phyloP scores from a whole-genome alignment of 805 yeast genomes.

The Lipomyces kockii region DNA sequence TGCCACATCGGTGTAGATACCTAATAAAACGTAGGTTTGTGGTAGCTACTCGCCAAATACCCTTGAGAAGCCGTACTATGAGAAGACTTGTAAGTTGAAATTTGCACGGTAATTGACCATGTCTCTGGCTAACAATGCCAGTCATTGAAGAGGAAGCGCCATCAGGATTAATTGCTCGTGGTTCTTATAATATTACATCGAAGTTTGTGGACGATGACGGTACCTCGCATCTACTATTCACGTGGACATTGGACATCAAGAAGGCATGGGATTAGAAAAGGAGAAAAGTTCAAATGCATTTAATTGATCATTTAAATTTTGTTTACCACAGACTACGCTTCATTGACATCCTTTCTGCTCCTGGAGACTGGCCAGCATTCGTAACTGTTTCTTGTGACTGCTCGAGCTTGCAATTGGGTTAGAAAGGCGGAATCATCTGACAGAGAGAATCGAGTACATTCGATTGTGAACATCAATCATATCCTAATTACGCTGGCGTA shows the following conservation, averaged over 20 bases:
- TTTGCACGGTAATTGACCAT: neutral
- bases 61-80: slow-evolving; percentile 75
- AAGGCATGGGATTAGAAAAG: slow-evolving; percentile 46
- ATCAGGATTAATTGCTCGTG: slow-evolving; percentile 85
- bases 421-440: too few relatives aligned
- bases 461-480: too few relatives aligned
- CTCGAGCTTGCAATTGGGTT: too few relatives aligned
- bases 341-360: too few relatives aligned
- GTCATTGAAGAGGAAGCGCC: slow-evolving; percentile 84
- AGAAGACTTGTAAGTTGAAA: slow-evolving; percentile 48
- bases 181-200: slow-evolving; percentile 77
- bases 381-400: too few relatives aligned
- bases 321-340: neutral
- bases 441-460: too few relatives aligned
- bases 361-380: too few relatives aligned
- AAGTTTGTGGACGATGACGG: slow-evolving; percentile 89
- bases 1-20: neutral
- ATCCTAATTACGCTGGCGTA: too few relatives aligned
- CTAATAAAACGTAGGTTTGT: slow-evolving; percentile 44
- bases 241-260: slow-evolving; percentile 85
- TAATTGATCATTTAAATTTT: neutral
- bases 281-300: neutral
- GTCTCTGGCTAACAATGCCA: neutral
- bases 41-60: slow-evolving; percentile 94
- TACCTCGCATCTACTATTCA: slow-evolving; percentile 68